Percentiles rank a stretch among this genome's conserved stretches.
Conservation (phyloP, 179 eudicot genomes). For the Spinacia oleracea region DNA sequence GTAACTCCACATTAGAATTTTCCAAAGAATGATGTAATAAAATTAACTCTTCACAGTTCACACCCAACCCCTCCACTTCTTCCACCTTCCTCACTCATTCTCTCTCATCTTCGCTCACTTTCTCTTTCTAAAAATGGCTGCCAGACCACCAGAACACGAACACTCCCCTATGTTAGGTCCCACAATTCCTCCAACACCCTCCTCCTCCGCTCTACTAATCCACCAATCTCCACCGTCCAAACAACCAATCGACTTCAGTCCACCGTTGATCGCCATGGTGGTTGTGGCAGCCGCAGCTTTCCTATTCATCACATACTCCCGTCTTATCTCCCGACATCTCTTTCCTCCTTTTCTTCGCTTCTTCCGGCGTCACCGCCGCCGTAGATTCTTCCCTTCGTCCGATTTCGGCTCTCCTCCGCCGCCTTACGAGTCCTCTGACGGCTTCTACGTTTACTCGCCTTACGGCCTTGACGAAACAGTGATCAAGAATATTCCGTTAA, state of each 20-base stretch:
- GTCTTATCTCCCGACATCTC: constrained; percentile 63
- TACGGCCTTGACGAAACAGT: constrained; percentile 80
- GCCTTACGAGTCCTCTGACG: constrained; percentile 41
- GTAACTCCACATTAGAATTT: neutral
- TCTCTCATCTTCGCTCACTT: neutral
- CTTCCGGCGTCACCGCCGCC: constrained; percentile 39
- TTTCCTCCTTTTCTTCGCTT: constrained; percentile 35
- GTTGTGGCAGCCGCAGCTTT: constrained; percentile 82
- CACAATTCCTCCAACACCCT: neutral
- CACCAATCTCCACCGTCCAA: constrained; percentile 39
- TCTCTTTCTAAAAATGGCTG: constrained; percentile 21
- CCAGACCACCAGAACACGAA: constrained; percentile 25
- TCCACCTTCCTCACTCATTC: neutral
- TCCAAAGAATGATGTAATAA: no score
- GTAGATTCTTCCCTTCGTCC: constrained; percentile 40
- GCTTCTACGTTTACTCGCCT: constrained; percentile 58
- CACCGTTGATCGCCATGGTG: constrained; percentile 92
- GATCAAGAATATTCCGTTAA: constrained; percentile 76
- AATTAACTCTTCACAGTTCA: no score
- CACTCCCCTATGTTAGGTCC: constrained; percentile 16
- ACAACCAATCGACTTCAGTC: constrained; percentile 67
- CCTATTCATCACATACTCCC: constrained; percentile 74
- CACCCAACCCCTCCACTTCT: neutral
- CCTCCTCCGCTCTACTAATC: constrained; percentile 8
- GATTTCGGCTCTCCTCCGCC: constrained; percentile 35